These are phyloP conservation scores for Zymoseptoria brevis DNA, from an alignment of 2,329 filamentous ascomycete genomes.

Conservation along the genomic window DNA sequence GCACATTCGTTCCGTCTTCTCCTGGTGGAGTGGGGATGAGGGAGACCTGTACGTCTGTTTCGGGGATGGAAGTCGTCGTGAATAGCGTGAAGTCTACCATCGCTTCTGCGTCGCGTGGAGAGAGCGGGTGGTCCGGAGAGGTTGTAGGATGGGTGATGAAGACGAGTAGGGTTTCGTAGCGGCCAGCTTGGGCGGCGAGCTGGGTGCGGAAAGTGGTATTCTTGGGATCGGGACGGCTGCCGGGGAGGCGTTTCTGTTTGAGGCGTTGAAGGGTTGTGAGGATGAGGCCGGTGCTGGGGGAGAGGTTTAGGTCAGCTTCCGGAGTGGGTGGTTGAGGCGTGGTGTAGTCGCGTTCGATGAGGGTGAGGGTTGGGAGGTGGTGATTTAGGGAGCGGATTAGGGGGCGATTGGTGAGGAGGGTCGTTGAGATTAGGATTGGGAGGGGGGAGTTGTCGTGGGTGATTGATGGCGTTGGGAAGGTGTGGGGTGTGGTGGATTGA, in stretches of 20 bases:
- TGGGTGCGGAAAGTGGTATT: slow-evolving; percentile 64
- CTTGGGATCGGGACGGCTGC: slow-evolving; percentile 61
- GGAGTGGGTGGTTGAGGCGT: slow-evolving; percentile 9
- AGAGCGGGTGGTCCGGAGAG: slow-evolving; percentile 15
- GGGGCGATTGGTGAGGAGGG: slow-evolving; percentile 36
- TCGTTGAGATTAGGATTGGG: slow-evolving; percentile 47
- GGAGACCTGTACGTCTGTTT: slow-evolving; percentile 30
- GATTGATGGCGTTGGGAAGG: slow-evolving; percentile 1
- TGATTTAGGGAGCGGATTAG: slow-evolving; percentile 46
- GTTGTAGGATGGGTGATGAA: slow-evolving; percentile 46
- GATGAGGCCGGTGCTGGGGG: slow-evolving; percentile 60
- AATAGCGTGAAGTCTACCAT: slow-evolving; percentile 32
- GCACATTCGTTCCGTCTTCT: slow-evolving; percentile 33
- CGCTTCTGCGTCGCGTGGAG: slow-evolving; percentile 27
- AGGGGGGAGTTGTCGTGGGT: slow-evolving; percentile 14
- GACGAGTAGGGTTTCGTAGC: slow-evolving; percentile 62
- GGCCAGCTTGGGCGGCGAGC: slow-evolving; percentile 38
- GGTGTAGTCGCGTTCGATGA: slow-evolving; percentile 51
- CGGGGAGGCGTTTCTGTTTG: slow-evolving; percentile 63
- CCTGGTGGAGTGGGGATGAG: slow-evolving; percentile 25
- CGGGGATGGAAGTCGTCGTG: slow-evolving; percentile 29
- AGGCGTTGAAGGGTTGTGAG: slow-evolving; percentile 63
- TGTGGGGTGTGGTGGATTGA: neutral
- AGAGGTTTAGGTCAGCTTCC: slow-evolving; percentile 68
- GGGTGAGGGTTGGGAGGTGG: slow-evolving; percentile 41